phyloP scores from a whole-genome alignment of 129 eudicot species.

The Saposhnikovia divaricata region DNA sequence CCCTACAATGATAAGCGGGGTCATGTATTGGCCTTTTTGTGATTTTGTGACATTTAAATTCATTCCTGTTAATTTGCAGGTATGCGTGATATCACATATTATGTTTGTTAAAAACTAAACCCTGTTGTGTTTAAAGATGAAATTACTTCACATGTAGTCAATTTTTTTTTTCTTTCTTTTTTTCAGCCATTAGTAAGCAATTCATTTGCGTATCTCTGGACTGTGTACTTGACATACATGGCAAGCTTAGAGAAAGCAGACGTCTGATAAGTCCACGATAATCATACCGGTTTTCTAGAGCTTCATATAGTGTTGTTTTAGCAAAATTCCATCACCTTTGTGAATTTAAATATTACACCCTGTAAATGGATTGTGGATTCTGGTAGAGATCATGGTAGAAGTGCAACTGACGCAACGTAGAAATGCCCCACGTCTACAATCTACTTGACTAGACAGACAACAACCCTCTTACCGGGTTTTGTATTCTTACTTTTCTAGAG shows the following conservation, averaged over 20 bases:
- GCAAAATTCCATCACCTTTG: neutral
- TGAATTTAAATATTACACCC: neutral
- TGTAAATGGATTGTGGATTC: conserved; percentile 5
- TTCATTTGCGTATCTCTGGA: conserved; percentile 77
- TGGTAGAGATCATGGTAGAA: neutral
- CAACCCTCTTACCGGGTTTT: neutral
- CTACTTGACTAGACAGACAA: neutral
- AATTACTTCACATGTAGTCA: neutral
- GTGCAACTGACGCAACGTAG: neutral
- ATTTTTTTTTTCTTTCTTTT: neutral
- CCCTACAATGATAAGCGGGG: conserved; percentile 77
- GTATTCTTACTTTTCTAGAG: neutral
- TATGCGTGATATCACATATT: conserved; percentile 3
- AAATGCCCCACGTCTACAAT: neutral
- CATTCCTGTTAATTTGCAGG: conserved; percentile 95
- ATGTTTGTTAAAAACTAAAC: neutral
- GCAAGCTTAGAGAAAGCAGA: conserved; percentile 67
- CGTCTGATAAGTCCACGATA: conserved; percentile 1
- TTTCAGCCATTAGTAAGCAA: conserved; percentile 91
- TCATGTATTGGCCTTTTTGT: conserved; percentile 94
- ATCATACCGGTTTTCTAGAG: neutral
- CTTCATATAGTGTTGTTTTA: neutral
- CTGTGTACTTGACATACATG: conserved; percentile 77
- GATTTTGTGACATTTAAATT: conserved; percentile 94
- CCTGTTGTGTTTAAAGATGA: neutral